Base-by-base conservation (phyloP, 2,329 filamentous ascomycete genomes). In the Fusarium subtropicale region DNA sequence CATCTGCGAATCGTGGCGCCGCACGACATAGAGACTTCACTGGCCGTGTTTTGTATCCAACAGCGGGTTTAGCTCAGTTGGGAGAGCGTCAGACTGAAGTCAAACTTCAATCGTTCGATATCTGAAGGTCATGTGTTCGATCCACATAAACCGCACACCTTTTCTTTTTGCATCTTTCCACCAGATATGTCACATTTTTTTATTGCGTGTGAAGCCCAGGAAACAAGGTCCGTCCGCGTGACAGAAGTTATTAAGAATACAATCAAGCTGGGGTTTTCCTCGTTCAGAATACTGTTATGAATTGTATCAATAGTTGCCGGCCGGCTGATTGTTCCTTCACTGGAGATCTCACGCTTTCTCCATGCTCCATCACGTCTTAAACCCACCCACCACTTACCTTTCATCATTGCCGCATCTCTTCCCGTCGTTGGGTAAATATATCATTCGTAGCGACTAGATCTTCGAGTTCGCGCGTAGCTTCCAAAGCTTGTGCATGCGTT, bases 61-160 rank as follows among this genome's bases (percentile, higher is more conserved):
- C 5, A 42, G 66, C 72, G 73, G 73, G 73, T 75, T 75, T 75
- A 75, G 73, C 73, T 75, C 73, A 75, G 73, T 75, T 75, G 72
- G 72, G 72, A 74, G 73, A 70, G 67, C 66, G 66, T 69, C 66
- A 69, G 66, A 69, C 67, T 69, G 67, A 70, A 69, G 67, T 55
- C 31, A 64, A 66, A 69, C 67, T 69, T 69, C 62, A 56, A 64
- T 64, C 66, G 47, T 42, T 15, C n/a, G 57, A 72, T 66, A 75
- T 75, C 73, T 75, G 72, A 75, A 75, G 73, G 73, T 75, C 72
- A 38, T 75, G 72, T 75, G 73, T 75, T 75, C 73, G 70, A 75
- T 75, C 73, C 73, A 75, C 73, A 75, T 38, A 75, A 75, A 71
- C 73, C 73, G 73, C 73, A 75, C 5, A 0, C 0, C 4, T 13